These are phyloP conservation scores for Paraphysoderma sedebokerense DNA, from an alignment of 371 early-diverging fungal genomes.

Conservation along the genomic window DNA sequence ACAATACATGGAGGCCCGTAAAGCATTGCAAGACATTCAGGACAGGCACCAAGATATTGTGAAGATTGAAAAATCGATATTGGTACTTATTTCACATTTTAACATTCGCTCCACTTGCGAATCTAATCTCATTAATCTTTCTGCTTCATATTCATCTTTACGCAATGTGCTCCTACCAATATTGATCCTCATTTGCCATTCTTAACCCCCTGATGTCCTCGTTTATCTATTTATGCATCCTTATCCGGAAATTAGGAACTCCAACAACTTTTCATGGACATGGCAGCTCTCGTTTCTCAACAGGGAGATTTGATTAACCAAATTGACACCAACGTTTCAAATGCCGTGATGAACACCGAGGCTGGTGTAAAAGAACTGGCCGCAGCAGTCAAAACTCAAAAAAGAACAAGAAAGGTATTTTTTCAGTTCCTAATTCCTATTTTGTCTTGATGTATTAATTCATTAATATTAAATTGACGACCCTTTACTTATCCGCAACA, in stretches of 20 bases:
- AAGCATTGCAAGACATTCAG: conserved; percentile 68
- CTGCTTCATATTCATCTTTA: neutral
- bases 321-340: conserved; percentile 45
- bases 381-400: conserved; percentile 50
- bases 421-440: neutral
- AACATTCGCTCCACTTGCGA: too few species aligned
- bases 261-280: conserved; percentile 73
- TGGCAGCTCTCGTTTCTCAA: conserved; percentile 67
- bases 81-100: conserved; percentile 32
- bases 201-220: neutral
- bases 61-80: conserved; percentile 64
- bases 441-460: neutral
- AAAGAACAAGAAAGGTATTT: conserved; percentile 48
- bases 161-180: neutral
- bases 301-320: conserved; percentile 57
- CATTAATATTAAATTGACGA: neutral
- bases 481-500: neutral
- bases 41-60: conserved; percentile 73
- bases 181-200: conserved; percentile 2
- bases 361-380: conserved; percentile 48
- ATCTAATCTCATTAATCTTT: too few species aligned
- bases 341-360: conserved; percentile 45
- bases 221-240: neutral
- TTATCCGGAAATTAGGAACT: conserved; percentile 43
- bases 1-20: conserved; percentile 58